Conservation (phyloP, 1,284 basidiomycete species). For the Cutaneotrichosporon sp. region DNA sequence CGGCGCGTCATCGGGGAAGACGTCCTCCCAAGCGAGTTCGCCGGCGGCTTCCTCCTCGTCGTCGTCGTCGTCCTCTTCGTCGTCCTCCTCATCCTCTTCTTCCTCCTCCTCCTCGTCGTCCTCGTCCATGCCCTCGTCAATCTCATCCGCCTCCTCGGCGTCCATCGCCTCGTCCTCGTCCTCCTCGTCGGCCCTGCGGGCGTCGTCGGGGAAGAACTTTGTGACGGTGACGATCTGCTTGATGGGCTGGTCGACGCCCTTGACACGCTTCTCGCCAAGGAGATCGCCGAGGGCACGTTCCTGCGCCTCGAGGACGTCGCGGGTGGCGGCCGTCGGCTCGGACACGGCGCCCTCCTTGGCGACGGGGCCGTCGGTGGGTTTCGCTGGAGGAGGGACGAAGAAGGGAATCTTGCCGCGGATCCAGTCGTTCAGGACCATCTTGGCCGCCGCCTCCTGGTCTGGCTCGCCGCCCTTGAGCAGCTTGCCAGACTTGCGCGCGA, state of each 20-base stretch:
- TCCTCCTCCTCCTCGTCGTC: constrained; percentile 50
- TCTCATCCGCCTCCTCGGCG: constrained; percentile 53
- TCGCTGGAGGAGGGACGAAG: constrained; percentile 51
- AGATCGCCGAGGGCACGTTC: constrained; percentile 44
- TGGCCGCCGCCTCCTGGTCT: constrained; percentile 85
- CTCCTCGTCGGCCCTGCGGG: constrained; percentile 42
- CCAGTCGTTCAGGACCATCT: constrained; percentile 96
- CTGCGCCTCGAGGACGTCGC: constrained; percentile 42
- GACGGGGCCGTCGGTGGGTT: constrained; percentile 31
- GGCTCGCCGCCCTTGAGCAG: constrained; percentile 92
- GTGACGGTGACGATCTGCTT: constrained; percentile 55
- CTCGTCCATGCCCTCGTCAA: constrained; percentile 44
- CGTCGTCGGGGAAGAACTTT: constrained; percentile 52
- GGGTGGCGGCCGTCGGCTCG: constrained; percentile 27
- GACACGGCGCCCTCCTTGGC: constrained; percentile 27
- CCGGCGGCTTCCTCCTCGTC: constrained; percentile 45
- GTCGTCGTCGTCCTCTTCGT: constrained; percentile 25
- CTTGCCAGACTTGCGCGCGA: constrained; percentile 87
- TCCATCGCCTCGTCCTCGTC: constrained; percentile 41
- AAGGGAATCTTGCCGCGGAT: constrained; percentile 73
- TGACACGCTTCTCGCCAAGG: constrained; percentile 49
- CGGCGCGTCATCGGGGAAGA: constrained; percentile 53
- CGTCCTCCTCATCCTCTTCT: constrained; percentile 55
- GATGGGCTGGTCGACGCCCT: constrained; percentile 56
- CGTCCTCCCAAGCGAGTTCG: constrained; percentile 79